Evolutionary conservation across 2,329 filamentous ascomycete species (phyloP), one percentile per base, ranked within the genome.

Genomic region (Phyllachora maydis): DNA sequence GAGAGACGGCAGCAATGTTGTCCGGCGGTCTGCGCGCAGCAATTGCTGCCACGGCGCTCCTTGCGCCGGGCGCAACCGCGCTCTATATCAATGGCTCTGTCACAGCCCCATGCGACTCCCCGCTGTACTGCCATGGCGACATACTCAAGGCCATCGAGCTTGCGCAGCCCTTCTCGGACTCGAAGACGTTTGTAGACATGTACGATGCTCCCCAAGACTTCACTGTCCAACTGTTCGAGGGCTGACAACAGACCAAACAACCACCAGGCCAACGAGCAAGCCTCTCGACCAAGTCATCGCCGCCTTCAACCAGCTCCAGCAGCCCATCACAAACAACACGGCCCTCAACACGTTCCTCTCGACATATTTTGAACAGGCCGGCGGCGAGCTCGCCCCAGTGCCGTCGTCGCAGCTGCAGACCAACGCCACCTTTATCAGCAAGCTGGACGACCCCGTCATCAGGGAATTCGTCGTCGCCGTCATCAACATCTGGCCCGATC

Each of bases 101-200:
- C 19, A 54, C 61, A 28, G 63, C 68, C 3, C 68, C 70, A 1
- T 76, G 70, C 44, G 64, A 73, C 38, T 74, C 68, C 6, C 59
- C 65, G 10, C 51, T 75, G 11, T 76, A 75, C 44, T 76, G 70
- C 38, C 56, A 67, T 31, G 70, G 70, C 22, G 62, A 71, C 0
- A 53, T 75, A 8, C 52, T 76, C 3, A 52, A 56, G 29, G 53
- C 65, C 30, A 59, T 76, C 22, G 57, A 75, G 46, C 49, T 74
- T 7, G 69, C 69, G 3, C 50, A 49, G 13, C 68, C 68, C 1
- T 75, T 74, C 32, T 45, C 51, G 9, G 70, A 75, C 45, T 74
- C 67, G 29, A 76, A 75, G 52, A 73, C 67, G 1, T 75, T 73
- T 38, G 70, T 75, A 20, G 70, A 76, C 39, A 65, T 73, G 63